Conservation (phyloP, 2,329 filamentous ascomycete species). For the Cercospora sp. region DNA sequence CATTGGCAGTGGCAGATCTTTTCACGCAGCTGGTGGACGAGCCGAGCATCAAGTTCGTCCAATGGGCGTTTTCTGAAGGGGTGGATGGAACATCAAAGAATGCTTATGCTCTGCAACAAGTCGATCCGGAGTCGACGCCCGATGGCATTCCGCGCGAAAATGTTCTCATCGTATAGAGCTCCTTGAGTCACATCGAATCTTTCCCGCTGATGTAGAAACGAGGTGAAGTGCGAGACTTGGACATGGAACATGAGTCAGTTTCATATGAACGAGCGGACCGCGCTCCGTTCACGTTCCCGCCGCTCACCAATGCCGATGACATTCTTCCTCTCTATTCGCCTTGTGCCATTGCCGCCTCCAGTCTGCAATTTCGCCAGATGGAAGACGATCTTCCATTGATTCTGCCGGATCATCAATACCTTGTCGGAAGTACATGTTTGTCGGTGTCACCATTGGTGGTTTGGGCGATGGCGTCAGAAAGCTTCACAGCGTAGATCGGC, state of each 20-base stretch:
- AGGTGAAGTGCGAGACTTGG: background rate
- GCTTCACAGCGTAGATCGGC: slow-evolving; percentile 1
- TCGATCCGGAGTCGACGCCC: too few species aligned
- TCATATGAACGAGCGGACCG: background rate
- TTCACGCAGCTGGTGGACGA: too few species aligned
- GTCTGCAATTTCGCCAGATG: background rate
- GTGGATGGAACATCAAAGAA: too few species aligned
- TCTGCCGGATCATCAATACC: background rate
- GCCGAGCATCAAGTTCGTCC: too few species aligned
- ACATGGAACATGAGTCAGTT: background rate
- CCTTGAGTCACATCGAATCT: too few species aligned
- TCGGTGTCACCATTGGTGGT: background rate
- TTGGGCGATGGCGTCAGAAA: slow-evolving; percentile 9
- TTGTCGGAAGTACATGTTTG: background rate
- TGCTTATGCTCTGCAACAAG: too few species aligned
- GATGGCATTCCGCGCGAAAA: too few species aligned
- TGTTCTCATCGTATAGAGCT: too few species aligned
- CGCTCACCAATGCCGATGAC: background rate
- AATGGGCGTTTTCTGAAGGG: too few species aligned
- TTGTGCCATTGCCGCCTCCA: background rate
- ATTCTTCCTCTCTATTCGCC: background rate
- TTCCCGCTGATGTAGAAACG: too few species aligned
- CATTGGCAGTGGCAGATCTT: background rate
- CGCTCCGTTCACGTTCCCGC: background rate
- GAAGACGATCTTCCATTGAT: background rate